These are phyloP conservation scores for Exophiala sideris DNA, from an alignment of 2,329 filamentous ascomycete species.

Conservation along the genomic window DNA sequence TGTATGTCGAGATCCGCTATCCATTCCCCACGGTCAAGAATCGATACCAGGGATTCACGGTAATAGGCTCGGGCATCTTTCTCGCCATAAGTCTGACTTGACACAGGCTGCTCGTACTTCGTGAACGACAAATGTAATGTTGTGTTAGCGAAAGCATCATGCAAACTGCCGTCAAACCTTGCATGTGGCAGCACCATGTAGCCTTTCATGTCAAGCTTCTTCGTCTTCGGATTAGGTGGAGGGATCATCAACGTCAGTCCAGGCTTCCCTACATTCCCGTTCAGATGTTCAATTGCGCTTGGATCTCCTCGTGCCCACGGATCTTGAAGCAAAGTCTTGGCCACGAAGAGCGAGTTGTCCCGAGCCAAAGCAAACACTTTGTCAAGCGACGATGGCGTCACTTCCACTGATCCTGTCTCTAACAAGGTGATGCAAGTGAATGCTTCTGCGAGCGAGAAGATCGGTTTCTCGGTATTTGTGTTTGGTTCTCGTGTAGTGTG, in stretches of 20 bases:
- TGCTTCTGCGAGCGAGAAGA: neutral
- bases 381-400: slow-evolving; percentile 16
- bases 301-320: slow-evolving; percentile 9
- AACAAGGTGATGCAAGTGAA: slow-evolving; percentile 30
- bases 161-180: slow-evolving; percentile 8
- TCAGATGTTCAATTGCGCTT: slow-evolving; percentile 18
- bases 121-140: slow-evolving; percentile 22
- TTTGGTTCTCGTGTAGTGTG: neutral
- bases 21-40: slow-evolving; percentile 25
- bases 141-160: slow-evolving; percentile 17
- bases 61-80: slow-evolving; percentile 12
- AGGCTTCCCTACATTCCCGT: slow-evolving; percentile 26
- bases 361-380: slow-evolving; percentile 29
- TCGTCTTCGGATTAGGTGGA: slow-evolving; percentile 8
- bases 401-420: slow-evolving; percentile 25
- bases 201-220: slow-evolving; percentile 5
- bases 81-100: neutral
- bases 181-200: slow-evolving; percentile 3
- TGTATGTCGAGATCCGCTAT: slow-evolving; percentile 23
- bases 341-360: slow-evolving; percentile 30
- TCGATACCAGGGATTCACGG: slow-evolving; percentile 26
- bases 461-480: neutral
- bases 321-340: slow-evolving; percentile 25
- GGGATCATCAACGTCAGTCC: slow-evolving; percentile 22
- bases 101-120: slow-evolving; percentile 5